Conservation (phyloP, 2,329 filamentous ascomycete species). For the Pseudocercospora ulei region DNA sequence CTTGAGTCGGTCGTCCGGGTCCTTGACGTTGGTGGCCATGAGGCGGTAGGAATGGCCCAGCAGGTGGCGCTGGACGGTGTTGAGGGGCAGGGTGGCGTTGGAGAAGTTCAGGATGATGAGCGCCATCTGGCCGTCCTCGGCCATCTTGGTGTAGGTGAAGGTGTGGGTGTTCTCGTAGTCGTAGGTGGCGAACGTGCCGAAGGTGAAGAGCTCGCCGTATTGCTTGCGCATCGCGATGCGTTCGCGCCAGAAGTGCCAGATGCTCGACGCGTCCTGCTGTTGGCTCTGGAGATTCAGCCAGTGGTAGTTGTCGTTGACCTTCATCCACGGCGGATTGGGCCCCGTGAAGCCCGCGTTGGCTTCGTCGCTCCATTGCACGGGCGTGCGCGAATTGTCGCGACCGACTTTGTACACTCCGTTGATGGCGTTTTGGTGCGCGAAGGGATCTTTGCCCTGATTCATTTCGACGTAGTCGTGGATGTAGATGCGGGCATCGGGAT, state of each 20-base stretch:
- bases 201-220: conserved; percentile 55
- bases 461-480: conserved; percentile 59
- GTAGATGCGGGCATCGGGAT: conserved; percentile 21
- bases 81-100: conserved; percentile 23
- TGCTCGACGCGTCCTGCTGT: conserved; percentile 41
- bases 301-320: conserved; percentile 53
- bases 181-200: conserved; percentile 53
- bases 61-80: conserved; percentile 20
- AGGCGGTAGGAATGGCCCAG: conserved; percentile 23
- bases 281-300: conserved; percentile 55
- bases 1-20: conserved; percentile 24
- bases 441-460: conserved; percentile 36
- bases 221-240: conserved; percentile 48
- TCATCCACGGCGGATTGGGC: conserved; percentile 56
- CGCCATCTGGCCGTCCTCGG: conserved; percentile 27
- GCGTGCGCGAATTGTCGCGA: conserved; percentile 60
- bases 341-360: conserved; percentile 56
- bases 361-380: conserved; percentile 59
- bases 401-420: conserved; percentile 50
- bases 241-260: conserved; percentile 52
- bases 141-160: conserved; percentile 43
- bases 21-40: conserved; percentile 41
- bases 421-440: conserved; percentile 34
- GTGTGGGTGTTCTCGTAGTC: conserved; percentile 45
- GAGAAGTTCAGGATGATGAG: conserved; percentile 38